These are phyloP conservation scores for Boechera stricta DNA, from an alignment of 345 rosid species.

Conservation along the genomic window DNA sequence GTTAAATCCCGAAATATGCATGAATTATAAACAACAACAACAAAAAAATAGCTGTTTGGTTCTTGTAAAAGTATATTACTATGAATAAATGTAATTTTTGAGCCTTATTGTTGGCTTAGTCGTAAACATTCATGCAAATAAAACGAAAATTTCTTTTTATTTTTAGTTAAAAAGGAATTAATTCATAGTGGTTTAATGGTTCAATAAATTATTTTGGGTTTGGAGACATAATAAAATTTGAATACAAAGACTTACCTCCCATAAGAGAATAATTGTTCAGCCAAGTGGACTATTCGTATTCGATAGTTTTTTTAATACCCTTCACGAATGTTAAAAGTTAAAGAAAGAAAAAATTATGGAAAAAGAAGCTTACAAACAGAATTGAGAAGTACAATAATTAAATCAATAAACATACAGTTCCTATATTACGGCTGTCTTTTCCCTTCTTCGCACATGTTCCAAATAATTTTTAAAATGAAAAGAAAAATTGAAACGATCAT, in stretches of 20 bases:
- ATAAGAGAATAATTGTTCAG: slow-evolving; percentile 15
- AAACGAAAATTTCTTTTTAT: background rate
- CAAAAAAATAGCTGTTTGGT: no score
- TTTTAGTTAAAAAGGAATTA: background rate
- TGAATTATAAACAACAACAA: no score
- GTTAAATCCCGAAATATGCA: no score
- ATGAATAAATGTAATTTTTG: background rate
- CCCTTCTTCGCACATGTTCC: slow-evolving; percentile 47
- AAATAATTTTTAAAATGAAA: slow-evolving; percentile 25
- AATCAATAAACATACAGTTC: slow-evolving; percentile 33
- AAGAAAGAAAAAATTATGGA: background rate
- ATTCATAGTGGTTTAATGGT: background rate
- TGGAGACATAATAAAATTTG: background rate
- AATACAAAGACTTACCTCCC: background rate
- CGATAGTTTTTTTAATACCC: background rate
- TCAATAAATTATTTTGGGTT: background rate
- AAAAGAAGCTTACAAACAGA: slow-evolving; percentile 8
- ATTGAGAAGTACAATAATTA: slow-evolving; percentile 22
- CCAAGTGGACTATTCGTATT: slow-evolving; percentile 36
- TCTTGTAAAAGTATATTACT: background rate
- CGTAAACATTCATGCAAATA: background rate
- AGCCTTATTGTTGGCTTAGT: background rate
- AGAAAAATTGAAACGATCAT: slow-evolving; percentile 47
- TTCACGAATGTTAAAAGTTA: slow-evolving; percentile 14
- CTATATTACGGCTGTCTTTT: slow-evolving; percentile 46